Percentiles rank a stretch among this genome's conserved stretches.
Conservation (phyloP, 306 rosid genomes). For the Herpetospermum pedunculosum region DNA sequence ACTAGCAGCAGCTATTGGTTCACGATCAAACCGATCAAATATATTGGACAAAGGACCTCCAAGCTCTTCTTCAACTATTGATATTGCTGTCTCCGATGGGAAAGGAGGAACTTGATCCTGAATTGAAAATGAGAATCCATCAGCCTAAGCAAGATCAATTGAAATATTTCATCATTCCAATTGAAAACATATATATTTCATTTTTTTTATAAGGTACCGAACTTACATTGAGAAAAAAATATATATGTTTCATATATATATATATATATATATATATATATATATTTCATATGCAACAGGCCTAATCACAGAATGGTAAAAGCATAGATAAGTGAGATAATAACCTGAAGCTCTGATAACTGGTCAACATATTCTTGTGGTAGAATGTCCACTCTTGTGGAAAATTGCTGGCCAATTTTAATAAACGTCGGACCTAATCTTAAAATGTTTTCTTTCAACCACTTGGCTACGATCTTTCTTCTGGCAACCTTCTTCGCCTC, state of each 20-base stretch:
- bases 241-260: no score
- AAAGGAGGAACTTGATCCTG: constrained; percentile 99
- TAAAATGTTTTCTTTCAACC: constrained; percentile 94
- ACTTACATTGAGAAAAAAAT: no score
- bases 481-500: constrained; percentile 60
- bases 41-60: constrained; percentile 53
- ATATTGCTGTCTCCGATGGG: constrained; percentile 78
- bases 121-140: constrained; percentile 18
- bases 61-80: constrained; percentile 83
- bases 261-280: neutral
- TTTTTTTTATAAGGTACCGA: no score
- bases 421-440: constrained; percentile 97
- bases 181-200: neutral
- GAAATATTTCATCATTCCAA: neutral
- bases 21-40: constrained; percentile 82
- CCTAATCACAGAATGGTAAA: neutral
- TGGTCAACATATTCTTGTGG: constrained; percentile 96
- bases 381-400: constrained; percentile 97
- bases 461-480: constrained; percentile 80
- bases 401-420: constrained; percentile 98
- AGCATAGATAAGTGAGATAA: constrained; percentile 14
- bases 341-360: constrained; percentile 95
- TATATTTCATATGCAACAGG: neutral
- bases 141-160: constrained; percentile 14
- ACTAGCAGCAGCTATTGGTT: constrained; percentile 99